Percentiles rank a stretch among this genome's conserved stretches.
Conservation (phyloP, 2,329 filamentous ascomycete genomes). For the Aspergillus fructus region DNA sequence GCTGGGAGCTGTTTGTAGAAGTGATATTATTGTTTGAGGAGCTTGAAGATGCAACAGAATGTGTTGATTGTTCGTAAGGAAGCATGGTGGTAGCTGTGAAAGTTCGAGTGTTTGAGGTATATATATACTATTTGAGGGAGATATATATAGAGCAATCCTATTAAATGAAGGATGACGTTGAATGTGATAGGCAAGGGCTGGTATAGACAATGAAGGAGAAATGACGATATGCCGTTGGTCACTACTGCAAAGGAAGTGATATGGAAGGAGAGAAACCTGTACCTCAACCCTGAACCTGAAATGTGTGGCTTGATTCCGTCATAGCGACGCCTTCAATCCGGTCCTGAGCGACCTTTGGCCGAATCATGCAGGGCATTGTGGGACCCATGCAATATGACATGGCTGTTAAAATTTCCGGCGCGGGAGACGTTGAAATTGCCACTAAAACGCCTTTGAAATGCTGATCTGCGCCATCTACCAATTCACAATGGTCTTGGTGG, state of each 20-base stretch:
- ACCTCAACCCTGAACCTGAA: not conserved
- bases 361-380: conserved; percentile 8
- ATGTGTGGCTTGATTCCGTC: conserved; percentile 13
- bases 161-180: conserved; percentile 12
- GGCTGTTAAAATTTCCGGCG: conserved; percentile 1
- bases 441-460: not conserved
- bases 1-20: conserved; percentile 2
- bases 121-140: conserved; percentile 10
- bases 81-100: conserved; percentile 29
- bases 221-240: conserved; percentile 1
- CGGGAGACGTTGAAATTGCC: not conserved
- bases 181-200: not conserved
- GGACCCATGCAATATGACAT: conserved; percentile 48
- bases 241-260: conserved; percentile 2
- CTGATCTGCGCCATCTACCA: not conserved
- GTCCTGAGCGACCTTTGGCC: not conserved
- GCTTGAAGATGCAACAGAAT: conserved; percentile 31
- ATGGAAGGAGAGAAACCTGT: conserved; percentile 1
- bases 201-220: not conserved
- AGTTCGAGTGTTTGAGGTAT: not conserved
- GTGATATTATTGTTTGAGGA: conserved; percentile 15
- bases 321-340: conserved; percentile 13
- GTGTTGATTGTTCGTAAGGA: conserved; percentile 23
- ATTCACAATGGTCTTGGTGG: not conserved
- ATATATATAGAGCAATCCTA: conserved; percentile 1